Conservation (phyloP, 306 rosid species). For the Betula pendula region DNA sequence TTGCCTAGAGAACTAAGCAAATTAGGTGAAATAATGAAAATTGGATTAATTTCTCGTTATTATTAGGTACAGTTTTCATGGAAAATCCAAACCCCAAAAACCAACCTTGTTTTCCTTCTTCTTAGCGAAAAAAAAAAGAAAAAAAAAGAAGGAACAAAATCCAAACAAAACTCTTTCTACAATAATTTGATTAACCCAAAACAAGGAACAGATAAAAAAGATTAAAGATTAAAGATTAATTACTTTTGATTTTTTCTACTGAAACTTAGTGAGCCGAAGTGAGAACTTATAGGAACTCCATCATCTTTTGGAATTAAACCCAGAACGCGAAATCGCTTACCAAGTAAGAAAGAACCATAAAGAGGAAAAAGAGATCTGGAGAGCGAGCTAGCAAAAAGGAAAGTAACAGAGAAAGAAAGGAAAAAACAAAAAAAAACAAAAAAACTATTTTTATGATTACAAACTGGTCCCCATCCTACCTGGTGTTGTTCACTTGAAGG, state of each 20-base stretch:
- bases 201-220: neutral
- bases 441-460: neutral
- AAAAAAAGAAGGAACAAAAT: neutral
- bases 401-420: neutral
- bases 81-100: constrained; percentile 2
- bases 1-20: constrained; percentile 1
- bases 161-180: neutral
- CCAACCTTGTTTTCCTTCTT: neutral
- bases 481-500: constrained; percentile 72
- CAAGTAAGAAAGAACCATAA: neutral
- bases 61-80: neutral
- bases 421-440: neutral
- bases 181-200: neutral
- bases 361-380: neutral
- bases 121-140: too few species aligned
- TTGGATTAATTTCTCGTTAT: neutral
- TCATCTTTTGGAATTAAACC: constrained; percentile 5
- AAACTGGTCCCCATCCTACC: constrained; percentile 39
- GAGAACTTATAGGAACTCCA: neutral
- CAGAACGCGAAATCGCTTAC: constrained; percentile 4
- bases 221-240: neutral
- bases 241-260: neutral
- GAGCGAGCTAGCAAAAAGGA: neutral
- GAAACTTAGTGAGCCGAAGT: neutral
- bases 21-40: neutral